Evolutionary conservation across 805 yeast genomes (phyloP).

Genomic region (Maudiozyma saulgeensis): DNA sequence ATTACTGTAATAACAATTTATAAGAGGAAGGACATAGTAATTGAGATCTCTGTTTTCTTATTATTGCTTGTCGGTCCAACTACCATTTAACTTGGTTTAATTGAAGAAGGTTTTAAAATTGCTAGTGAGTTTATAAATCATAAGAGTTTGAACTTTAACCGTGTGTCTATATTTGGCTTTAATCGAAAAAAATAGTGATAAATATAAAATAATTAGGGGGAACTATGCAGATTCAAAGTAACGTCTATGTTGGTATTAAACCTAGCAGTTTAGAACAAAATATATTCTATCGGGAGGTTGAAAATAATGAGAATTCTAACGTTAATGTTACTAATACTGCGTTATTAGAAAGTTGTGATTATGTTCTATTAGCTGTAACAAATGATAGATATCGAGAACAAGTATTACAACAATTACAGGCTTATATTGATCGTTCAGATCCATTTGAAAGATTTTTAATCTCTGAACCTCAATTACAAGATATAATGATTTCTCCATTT

Average conservation of each 20-base stretch:
- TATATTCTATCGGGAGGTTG: neutral
- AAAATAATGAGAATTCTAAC: neutral
- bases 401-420: conserved; percentile 22
- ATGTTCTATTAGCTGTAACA: conserved; percentile 45
- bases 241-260: conserved; percentile 39
- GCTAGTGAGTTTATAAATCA: too few species aligned
- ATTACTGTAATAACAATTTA: too few species aligned
- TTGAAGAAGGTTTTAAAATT: too few species aligned
- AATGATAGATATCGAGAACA: conserved; percentile 39
- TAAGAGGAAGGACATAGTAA: too few species aligned
- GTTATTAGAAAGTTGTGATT: conserved; percentile 33
- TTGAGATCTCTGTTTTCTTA: too few species aligned
- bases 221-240: conserved; percentile 17
- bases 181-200: too few species aligned
- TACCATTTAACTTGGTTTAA: too few species aligned
- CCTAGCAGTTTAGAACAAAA: conserved; percentile 30
- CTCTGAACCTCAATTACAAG: conserved; percentile 28
- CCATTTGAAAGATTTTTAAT: conserved; percentile 10
- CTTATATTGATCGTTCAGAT: neutral
- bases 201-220: neutral
- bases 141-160: too few species aligned
- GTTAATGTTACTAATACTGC: neutral
- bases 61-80: too few species aligned
- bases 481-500: conserved; percentile 26
- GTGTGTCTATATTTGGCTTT: too few species aligned